phyloP scores from a whole-genome alignment of 169 alveolate species.

The Theileria sp. region DNA sequence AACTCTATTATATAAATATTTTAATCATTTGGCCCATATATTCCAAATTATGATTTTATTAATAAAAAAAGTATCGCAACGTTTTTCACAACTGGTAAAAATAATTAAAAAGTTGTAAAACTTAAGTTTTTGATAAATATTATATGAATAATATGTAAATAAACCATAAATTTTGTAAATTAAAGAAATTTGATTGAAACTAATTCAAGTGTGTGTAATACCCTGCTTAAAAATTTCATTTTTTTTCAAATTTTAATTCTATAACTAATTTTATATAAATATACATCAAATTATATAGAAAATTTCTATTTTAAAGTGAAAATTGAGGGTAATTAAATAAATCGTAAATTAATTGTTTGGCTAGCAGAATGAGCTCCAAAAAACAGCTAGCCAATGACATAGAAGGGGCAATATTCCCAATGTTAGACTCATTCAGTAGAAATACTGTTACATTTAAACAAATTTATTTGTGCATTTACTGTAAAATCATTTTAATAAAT shows the following conservation, averaged over 20 bases:
- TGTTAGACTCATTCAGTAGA: not conserved
- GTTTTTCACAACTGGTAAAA: not conserved
- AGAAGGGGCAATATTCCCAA: not conserved
- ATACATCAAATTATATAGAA: not conserved
- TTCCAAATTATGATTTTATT: not conserved
- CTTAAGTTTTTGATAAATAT: not conserved
- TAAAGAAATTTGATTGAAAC: not conserved
- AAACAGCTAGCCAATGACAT: not conserved
- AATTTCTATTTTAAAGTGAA: not conserved
- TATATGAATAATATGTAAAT: not conserved
- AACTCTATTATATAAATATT: constrained; percentile 3
- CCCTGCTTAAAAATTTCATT: not conserved
- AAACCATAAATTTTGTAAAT: not conserved
- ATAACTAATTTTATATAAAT: too few species aligned
- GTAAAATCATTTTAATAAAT: too few species aligned
- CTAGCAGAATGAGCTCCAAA: not conserved
- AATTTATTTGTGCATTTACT: not conserved
- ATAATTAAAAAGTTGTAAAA: too few species aligned
- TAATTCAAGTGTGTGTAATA: not conserved
- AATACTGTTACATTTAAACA: not conserved
- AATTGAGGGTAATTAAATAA: not conserved
- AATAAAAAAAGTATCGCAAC: not conserved
- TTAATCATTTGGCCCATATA: not conserved
- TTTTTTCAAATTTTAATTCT: not conserved
- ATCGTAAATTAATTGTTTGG: not conserved